Conservation (phyloP, 169 alveolate species). For the Plasmodium ovale region DNA sequence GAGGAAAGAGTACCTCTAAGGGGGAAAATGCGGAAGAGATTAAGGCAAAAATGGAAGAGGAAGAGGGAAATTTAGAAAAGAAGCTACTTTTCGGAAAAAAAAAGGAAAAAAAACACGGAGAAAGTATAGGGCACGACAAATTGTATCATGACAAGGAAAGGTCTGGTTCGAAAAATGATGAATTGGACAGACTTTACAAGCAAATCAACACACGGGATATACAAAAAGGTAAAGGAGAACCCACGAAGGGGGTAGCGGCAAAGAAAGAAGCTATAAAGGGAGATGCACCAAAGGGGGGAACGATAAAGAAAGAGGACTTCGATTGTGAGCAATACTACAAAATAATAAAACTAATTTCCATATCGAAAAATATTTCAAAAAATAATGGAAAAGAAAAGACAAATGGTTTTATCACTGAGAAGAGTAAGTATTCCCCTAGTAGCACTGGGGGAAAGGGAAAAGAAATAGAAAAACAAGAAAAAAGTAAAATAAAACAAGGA, state of each 20-base stretch:
- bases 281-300: no score
- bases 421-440: no score
- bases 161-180: neutral
- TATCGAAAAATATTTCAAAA: conserved; percentile 23
- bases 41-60: no score
- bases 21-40: no score
- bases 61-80: no score
- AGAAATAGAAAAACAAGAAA: no score
- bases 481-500: no score
- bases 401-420: no score
- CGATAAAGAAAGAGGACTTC: conserved; percentile 7
- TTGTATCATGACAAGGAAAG: neutral
- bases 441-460: no score
- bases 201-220: neutral
- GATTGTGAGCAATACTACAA: conserved; percentile 9
- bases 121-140: neutral
- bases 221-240: neutral
- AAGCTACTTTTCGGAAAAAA: neutral
- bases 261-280: neutral
- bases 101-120: neutral
- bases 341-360: conserved; percentile 12
- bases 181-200: conserved; percentile 20
- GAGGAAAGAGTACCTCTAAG: no score
- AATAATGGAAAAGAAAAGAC: neutral
- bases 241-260: no score